These are phyloP conservation scores for Elsinoe australis DNA, from an alignment of 2,329 filamentous ascomycete genomes.

Conservation along the genomic window DNA sequence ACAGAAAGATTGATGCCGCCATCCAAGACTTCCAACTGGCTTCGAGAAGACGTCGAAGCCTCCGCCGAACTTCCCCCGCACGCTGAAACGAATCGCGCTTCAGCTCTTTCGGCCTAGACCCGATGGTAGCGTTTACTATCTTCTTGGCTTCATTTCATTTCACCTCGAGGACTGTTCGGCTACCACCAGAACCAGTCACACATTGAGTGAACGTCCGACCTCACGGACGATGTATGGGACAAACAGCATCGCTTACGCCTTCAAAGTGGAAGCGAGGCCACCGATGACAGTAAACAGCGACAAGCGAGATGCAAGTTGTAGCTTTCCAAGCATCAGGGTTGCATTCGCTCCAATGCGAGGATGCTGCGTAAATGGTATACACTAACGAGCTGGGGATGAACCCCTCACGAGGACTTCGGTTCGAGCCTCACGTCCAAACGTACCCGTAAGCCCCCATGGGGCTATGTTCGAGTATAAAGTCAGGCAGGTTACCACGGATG, in stretches of 20 bases:
- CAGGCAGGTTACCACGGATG: background rate
- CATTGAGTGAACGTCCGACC: conserved; percentile 3
- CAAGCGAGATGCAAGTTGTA: conserved; percentile 4
- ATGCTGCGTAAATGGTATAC: too few relatives aligned
- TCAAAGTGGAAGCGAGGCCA: conserved; percentile 2
- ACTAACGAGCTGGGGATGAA: too few relatives aligned
- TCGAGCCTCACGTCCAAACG: background rate
- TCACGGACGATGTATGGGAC: conserved; percentile 6
- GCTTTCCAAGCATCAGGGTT: conserved; percentile 4
- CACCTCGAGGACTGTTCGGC: conserved; percentile 1
- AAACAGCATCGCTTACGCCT: conserved; percentile 1
- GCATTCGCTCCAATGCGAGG: background rate
- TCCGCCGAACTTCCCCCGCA: conserved; percentile 9
- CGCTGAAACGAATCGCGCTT: conserved; percentile 6
- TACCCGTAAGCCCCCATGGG: background rate
- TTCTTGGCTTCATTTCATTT: conserved; percentile 13
- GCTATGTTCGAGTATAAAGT: conserved; percentile 9
- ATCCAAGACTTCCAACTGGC: conserved; percentile 8
- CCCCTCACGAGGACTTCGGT: background rate
- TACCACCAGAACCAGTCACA: conserved; percentile 9
- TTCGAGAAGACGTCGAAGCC: conserved; percentile 9
- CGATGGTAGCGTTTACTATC: conserved; percentile 10
- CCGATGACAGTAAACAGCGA: background rate
- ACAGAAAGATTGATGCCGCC: conserved; percentile 12
- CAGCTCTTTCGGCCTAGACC: conserved; percentile 4